Evolutionary conservation across 345 rosid genomes (phyloP).

Genomic region (Linum lewisii): DNA sequence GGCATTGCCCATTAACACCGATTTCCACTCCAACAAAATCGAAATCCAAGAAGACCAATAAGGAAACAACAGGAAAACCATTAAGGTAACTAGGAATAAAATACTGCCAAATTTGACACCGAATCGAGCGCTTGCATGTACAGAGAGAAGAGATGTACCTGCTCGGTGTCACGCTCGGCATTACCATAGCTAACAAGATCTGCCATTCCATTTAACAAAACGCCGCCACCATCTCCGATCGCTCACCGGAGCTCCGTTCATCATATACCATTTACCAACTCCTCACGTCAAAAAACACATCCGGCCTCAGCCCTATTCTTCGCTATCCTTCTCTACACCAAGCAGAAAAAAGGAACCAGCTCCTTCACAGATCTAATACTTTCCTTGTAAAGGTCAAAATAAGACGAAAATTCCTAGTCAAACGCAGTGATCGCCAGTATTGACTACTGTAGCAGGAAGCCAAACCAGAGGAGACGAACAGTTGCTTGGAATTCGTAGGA

Average conservation of each 20-base stretch:
- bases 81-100: neutral
- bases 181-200: conserved; percentile 88
- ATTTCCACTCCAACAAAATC: no score
- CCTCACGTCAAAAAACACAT: conserved; percentile 12
- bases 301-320: neutral
- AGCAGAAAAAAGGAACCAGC: neutral
- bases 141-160: conserved; percentile 34
- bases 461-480: neutral
- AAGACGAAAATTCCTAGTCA: conserved; percentile 7
- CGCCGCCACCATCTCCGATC: conserved; percentile 70
- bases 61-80: no score
- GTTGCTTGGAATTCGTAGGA: neutral
- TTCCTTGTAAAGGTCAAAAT: neutral
- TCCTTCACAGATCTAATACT: conserved; percentile 11
- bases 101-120: neutral
- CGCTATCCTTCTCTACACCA: neutral
- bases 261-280: conserved; percentile 37
- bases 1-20: no score
- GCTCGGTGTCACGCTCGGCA: conserved; percentile 75
- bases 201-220: conserved; percentile 95
- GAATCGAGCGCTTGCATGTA: neutral
- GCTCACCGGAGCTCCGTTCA: conserved; percentile 73
- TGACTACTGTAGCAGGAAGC: conserved; percentile 1
- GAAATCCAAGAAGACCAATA: neutral
- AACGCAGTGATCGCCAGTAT: conserved; percentile 14